Percentiles rank a stretch among this genome's conserved stretches.
Conservation (phyloP, 192 early-diverging fungal species). For the Pilaira anomala region DNA sequence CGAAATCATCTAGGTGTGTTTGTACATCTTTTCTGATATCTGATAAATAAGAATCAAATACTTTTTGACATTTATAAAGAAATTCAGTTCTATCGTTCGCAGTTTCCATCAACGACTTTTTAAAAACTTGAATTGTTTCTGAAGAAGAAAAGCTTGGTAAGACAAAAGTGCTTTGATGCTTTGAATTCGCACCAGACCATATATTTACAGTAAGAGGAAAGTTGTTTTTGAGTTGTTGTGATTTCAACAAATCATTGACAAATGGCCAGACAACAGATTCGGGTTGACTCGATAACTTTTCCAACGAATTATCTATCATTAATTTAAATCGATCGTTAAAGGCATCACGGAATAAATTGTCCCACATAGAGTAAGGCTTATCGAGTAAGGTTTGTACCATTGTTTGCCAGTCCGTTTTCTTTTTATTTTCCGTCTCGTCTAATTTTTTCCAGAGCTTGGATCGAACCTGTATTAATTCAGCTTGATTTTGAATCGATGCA, state of each 20-base stretch:
- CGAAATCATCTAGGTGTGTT: neutral
- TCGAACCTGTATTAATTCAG: neutral
- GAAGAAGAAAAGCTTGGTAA: slow-evolving; percentile 22
- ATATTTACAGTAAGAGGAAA: slow-evolving; percentile 19
- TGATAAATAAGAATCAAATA: slow-evolving; percentile 20
- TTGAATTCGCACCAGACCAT: slow-evolving; percentile 22
- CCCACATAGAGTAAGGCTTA: slow-evolving; percentile 42
- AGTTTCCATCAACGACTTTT: slow-evolving; percentile 14
- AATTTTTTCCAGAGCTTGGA: slow-evolving; percentile 9
- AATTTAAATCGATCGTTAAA: slow-evolving; percentile 41
- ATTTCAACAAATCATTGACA: slow-evolving; percentile 19
- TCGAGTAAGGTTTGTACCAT: slow-evolving; percentile 24
- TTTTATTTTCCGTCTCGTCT: neutral
- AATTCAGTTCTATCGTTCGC: slow-evolving; percentile 10
- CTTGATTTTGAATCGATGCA: neutral
- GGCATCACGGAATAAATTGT: slow-evolving; percentile 35
- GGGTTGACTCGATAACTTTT: slow-evolving; percentile 41
- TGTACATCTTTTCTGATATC: slow-evolving; percentile 9
- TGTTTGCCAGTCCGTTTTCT: slow-evolving; percentile 1
- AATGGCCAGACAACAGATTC: slow-evolving; percentile 30
- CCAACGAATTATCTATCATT: slow-evolving; percentile 35
- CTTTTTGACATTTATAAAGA: slow-evolving; percentile 8
- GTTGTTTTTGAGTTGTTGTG: neutral
- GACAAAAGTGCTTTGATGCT: neutral
- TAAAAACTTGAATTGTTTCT: slow-evolving; percentile 24